These are phyloP conservation scores for Citropsis articulata DNA, from an alignment of 345 rosid species.

Conservation along the genomic window DNA sequence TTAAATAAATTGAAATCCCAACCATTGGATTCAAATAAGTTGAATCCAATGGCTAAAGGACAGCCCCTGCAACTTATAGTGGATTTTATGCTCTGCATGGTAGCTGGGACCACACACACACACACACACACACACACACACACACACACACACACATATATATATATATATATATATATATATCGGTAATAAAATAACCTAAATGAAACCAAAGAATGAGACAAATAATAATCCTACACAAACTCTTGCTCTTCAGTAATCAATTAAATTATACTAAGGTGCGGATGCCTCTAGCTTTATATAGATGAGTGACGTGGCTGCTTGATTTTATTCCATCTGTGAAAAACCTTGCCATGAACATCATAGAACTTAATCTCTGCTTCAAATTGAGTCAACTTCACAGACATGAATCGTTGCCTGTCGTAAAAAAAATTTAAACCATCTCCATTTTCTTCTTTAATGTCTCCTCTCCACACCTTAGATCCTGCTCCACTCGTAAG, in stretches of 20 bases:
- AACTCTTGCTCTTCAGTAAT: neutral
- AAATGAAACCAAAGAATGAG: neutral
- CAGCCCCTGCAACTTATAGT: no score
- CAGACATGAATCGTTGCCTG: constrained; percentile 68
- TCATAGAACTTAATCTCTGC: constrained; percentile 52
- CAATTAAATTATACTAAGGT: neutral
- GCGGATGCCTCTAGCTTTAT: neutral
- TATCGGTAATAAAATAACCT: no score
- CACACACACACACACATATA: no score
- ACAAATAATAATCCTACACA: neutral
- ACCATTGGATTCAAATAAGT: no score
- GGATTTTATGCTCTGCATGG: no score
- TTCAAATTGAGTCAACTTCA: constrained; percentile 32
- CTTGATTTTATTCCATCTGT: constrained; percentile 34
- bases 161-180: no score
- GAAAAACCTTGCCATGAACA: constrained; percentile 48
- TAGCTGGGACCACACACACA: no score
- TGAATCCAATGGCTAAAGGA: no score
- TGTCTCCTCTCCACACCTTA: constrained; percentile 64
- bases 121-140: no score
- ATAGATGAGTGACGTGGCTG: constrained; percentile 22
- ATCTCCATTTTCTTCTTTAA: constrained; percentile 29
- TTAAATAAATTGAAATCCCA: no score
- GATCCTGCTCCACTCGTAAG: constrained; percentile 79
- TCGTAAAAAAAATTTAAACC: constrained; percentile 48